Evolutionary conservation across 2,329 filamentous ascomycete genomes (phyloP).

Genomic region (Onygenales sp.): DNA sequence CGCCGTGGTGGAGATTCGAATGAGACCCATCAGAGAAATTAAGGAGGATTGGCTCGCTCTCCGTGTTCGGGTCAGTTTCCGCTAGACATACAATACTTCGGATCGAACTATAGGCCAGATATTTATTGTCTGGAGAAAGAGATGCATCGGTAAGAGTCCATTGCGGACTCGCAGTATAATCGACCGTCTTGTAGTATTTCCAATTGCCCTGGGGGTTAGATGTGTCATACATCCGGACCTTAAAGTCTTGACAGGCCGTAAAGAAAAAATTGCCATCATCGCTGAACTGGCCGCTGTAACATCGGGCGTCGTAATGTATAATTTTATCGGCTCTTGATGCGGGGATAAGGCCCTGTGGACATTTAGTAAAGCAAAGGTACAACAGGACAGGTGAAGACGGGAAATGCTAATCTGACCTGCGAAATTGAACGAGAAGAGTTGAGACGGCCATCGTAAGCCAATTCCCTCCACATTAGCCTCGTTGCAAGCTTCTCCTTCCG

Average conservation of each 20-base stretch:
- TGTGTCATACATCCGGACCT: slow-evolving; percentile 94
- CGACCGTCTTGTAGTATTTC: slow-evolving; percentile 88
- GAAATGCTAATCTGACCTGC: slow-evolving; percentile 43
- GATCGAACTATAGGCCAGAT: slow-evolving; percentile 86
- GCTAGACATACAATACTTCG: slow-evolving; percentile 75
- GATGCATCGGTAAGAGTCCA: slow-evolving; percentile 97
- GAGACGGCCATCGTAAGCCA: slow-evolving; percentile 56
- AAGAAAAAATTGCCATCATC: slow-evolving; percentile 98
- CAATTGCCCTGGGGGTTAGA: slow-evolving; percentile 80
- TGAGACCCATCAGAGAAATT: slow-evolving; percentile 53
- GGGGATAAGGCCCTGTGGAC: slow-evolving; percentile 61
- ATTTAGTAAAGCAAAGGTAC: slow-evolving; percentile 4
- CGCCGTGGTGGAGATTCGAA: slow-evolving; percentile 23
- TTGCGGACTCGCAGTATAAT: slow-evolving; percentile 67
- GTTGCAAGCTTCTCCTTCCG: slow-evolving; percentile 54
- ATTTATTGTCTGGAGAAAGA: slow-evolving; percentile 82
- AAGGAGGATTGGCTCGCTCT: slow-evolving; percentile 68
- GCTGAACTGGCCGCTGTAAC: slow-evolving; percentile 93
- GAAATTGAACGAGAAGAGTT: slow-evolving; percentile 58
- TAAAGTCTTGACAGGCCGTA: slow-evolving; percentile 82
- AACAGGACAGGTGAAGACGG: neutral
- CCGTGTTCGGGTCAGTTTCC: slow-evolving; percentile 73
- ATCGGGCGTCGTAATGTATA: slow-evolving; percentile 74
- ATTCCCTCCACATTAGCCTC: slow-evolving; percentile 69
- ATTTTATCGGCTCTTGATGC: slow-evolving; percentile 70